Percentiles rank a stretch among this genome's conserved stretches.
Evolutionary conservation across 106 monocot genomes (phyloP).

Genomic region (Platanthera zijinensis): DNA sequence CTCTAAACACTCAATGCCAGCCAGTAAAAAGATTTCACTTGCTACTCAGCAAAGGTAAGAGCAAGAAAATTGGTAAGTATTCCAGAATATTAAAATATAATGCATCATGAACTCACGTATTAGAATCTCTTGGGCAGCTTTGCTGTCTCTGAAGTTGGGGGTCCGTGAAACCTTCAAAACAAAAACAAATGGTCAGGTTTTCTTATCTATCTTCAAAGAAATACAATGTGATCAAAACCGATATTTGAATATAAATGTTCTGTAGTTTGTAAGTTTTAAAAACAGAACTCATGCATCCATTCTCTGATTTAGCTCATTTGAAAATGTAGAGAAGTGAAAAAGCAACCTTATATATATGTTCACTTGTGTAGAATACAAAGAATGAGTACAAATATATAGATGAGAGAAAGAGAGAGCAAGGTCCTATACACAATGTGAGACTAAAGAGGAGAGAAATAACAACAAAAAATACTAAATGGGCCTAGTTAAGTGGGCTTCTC

Average conservation of each 20-base stretch:
- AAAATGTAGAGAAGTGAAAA: too few relatives aligned
- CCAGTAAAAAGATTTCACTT: neutral
- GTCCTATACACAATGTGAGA: too few relatives aligned
- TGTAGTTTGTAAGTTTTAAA: neutral
- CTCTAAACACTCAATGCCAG: neutral
- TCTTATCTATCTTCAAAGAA: neutral
- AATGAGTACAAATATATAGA: too few relatives aligned
- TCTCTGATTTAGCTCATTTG: neutral
- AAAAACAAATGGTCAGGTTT: neutral
- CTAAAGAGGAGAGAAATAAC: too few relatives aligned
- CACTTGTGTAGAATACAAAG: too few relatives aligned
- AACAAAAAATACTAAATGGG: too few relatives aligned
- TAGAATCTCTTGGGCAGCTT: constrained; percentile 24
- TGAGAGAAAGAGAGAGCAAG: too few relatives aligned
- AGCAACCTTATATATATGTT: too few relatives aligned
- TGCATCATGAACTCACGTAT: constrained; percentile 17
- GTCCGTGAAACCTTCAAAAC: constrained; percentile 22
- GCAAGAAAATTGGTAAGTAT: neutral
- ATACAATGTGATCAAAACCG: neutral
- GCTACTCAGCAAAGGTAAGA: neutral
- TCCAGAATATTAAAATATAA: neutral
- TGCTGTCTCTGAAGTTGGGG: constrained; percentile 20
- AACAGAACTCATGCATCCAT: neutral
- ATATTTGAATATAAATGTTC: neutral
- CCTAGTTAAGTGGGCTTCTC: too few relatives aligned